Conservation (phyloP, 805 yeast species). For the Yamadazyma phyllophila region DNA sequence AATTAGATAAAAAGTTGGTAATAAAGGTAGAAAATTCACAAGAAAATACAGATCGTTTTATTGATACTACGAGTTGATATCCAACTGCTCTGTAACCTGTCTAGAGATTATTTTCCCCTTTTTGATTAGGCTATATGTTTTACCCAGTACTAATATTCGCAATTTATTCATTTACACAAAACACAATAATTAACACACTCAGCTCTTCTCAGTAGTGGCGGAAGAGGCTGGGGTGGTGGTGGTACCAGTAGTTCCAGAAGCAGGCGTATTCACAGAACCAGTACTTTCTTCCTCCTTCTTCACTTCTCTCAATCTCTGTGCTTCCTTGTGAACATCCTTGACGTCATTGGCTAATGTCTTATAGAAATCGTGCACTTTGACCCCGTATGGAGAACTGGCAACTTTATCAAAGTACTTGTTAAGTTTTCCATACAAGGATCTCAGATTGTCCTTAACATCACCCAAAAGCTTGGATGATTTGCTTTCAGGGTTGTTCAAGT, state of each 20-base stretch:
- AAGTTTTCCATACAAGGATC: conserved; percentile 30
- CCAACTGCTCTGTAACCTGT: too few species aligned
- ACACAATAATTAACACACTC: too few species aligned
- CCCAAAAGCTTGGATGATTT: conserved; percentile 39
- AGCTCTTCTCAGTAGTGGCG: too few species aligned
- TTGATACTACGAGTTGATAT: too few species aligned
- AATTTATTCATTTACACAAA: too few species aligned
- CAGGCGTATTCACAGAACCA: conserved; percentile 3
- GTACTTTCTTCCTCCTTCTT: conserved; percentile 35
- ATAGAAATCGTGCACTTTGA: conserved; percentile 61
- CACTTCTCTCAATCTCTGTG: conserved; percentile 63
- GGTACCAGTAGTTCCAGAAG: not conserved
- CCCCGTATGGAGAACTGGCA: conserved; percentile 50
- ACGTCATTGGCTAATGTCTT: conserved; percentile 53
- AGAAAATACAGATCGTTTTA: too few species aligned
- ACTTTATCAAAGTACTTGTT: conserved; percentile 46
- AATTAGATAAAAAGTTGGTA: not conserved
- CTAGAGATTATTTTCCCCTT: too few species aligned
- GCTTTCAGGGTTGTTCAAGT: conserved; percentile 53
- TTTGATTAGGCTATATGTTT: too few species aligned
- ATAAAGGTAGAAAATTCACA: not conserved
- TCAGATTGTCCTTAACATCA: conserved; percentile 15
- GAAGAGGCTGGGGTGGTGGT: too few species aligned
- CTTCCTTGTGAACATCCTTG: conserved; percentile 68
- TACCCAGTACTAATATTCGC: too few species aligned